Conservation (phyloP, 176 grass and related monocot genomes). For the Oropetium thomaeum region DNA sequence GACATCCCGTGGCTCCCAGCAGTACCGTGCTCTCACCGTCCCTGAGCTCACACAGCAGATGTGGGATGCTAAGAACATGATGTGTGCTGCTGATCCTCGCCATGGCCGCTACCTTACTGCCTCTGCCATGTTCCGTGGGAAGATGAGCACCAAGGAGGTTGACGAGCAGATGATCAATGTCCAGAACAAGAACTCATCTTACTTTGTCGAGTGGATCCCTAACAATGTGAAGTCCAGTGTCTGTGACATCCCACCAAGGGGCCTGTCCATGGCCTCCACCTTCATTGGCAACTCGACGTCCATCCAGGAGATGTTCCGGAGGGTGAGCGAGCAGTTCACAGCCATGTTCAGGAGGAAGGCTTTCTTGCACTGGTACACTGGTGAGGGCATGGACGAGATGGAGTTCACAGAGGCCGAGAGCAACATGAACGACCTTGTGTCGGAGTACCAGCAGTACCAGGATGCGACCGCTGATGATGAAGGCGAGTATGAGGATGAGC, state of each 20-base stretch:
- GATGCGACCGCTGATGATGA: conserved; percentile 66
- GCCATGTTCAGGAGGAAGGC: conserved; percentile 96
- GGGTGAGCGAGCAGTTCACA: conserved; percentile 92
- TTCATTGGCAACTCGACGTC: conserved; percentile 82
- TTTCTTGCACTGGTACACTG: conserved; percentile 83
- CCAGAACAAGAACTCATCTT: conserved; percentile 88
- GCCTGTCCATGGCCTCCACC: conserved; percentile 80
- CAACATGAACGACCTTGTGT: conserved; percentile 92
- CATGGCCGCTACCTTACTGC: conserved; percentile 83
- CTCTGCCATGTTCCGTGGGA: conserved; percentile 91
- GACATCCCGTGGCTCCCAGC: conserved; percentile 81
- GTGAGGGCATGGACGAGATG: conserved; percentile 90
- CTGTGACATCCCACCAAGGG: conserved; percentile 71
- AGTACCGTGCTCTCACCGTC: conserved; percentile 80
- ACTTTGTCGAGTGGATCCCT: conserved; percentile 86
- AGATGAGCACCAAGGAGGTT: conserved; percentile 88
- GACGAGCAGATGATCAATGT: conserved; percentile 94
- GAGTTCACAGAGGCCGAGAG: conserved; percentile 84
- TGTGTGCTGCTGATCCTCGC: conserved; percentile 84
- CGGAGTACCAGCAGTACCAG: conserved; percentile 87
- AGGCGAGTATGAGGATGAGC: conserved; percentile 57
- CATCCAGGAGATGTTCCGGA: conserved; percentile 94
- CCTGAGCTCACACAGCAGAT: conserved; percentile 88
- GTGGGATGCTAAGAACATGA: conserved; percentile 96
- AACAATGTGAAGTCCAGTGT: conserved; percentile 92